A percentile compares a stretch with the other conserved stretches of the same genome.
These are phyloP conservation scores for Plantago lanceolata DNA, from an alignment of 305 asterid genomes.

Conservation along the genomic window DNA sequence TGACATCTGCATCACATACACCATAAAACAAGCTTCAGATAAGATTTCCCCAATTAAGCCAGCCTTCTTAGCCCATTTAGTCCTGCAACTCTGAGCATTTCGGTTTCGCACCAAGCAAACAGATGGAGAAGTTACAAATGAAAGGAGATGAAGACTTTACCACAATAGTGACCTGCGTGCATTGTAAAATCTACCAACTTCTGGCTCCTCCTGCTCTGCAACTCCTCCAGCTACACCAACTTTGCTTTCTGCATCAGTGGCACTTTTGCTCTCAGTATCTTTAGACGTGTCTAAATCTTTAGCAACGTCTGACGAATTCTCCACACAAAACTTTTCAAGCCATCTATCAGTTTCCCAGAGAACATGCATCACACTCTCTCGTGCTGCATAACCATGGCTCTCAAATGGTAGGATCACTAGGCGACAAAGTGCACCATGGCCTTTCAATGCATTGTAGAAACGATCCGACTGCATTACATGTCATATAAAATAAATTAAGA, in stretches of 20 bases:
- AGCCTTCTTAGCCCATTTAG: too few relatives aligned
- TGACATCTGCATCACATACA: conserved; percentile 26
- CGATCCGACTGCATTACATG: conserved; percentile 73
- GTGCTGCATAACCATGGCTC: conserved; percentile 95
- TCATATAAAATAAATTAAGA: conserved; percentile 10
- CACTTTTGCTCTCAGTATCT: conserved; percentile 22
- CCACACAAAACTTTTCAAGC: conserved; percentile 67
- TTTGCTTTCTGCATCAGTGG: conserved; percentile 37
- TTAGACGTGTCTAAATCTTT: conserved; percentile 25
- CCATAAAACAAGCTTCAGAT: conserved; percentile 1
- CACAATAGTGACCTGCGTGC: conserved; percentile 58
- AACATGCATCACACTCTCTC: conserved; percentile 94
- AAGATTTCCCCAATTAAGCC: neutral
- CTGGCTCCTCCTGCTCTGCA: conserved; percentile 49
- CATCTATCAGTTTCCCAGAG: conserved; percentile 99
- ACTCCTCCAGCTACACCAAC: conserved; percentile 61
- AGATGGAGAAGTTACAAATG: neutral
- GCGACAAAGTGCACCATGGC: conserved; percentile 92
- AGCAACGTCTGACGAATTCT: conserved; percentile 39
- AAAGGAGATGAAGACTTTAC: conserved; percentile 35
- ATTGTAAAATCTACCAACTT: conserved; percentile 30
- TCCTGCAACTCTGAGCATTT: too few relatives aligned
- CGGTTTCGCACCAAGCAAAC: too few relatives aligned
- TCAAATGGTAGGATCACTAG: conserved; percentile 86
- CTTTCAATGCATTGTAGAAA: conserved; percentile 91